Conservation (phyloP, 768 basidiomycete species). For the Boletellus sp. region DNA sequence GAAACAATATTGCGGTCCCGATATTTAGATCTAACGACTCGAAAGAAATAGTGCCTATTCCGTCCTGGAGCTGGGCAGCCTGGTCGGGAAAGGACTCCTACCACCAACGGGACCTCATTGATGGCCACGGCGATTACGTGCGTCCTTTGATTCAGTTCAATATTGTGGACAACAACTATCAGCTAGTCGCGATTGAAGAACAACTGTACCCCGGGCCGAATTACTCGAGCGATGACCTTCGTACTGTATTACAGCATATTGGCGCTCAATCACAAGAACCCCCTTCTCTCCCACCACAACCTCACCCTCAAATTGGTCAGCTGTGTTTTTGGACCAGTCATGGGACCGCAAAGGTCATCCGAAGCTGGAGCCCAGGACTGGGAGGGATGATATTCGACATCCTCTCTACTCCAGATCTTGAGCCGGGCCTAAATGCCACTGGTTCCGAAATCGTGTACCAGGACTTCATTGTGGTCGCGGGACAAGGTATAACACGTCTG, state of each 20-base stretch:
- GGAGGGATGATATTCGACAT: not conserved
- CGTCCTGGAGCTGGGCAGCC: slow-evolving; percentile 20
- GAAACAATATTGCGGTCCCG: slow-evolving; percentile 1
- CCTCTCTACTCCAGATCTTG: not conserved
- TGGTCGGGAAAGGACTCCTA: not conserved
- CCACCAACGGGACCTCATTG: not conserved
- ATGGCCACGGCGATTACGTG: not conserved
- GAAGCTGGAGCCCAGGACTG: not conserved
- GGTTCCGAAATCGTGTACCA: slow-evolving; percentile 3
- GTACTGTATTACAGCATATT: too few species aligned
- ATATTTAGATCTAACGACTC: slow-evolving; percentile 3
- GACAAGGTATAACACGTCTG: not conserved
- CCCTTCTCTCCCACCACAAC: not conserved
- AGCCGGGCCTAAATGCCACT: not conserved
- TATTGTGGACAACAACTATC: not conserved
- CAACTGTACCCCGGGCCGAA: too few species aligned
- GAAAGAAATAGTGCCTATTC: slow-evolving; percentile 2
- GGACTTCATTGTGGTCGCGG: slow-evolving; percentile 13
- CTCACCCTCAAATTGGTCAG: not conserved
- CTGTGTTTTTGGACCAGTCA: slow-evolving; percentile 16
- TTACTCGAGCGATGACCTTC: too few species aligned
- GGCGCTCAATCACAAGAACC: too few species aligned
- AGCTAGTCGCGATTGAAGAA: too few species aligned
- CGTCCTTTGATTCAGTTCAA: slow-evolving; percentile 6
- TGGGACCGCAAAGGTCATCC: slow-evolving; percentile 1